Evolutionary conservation across 768 basidiomycete species (phyloP).

Genomic region (Hericium rajendrae): DNA sequence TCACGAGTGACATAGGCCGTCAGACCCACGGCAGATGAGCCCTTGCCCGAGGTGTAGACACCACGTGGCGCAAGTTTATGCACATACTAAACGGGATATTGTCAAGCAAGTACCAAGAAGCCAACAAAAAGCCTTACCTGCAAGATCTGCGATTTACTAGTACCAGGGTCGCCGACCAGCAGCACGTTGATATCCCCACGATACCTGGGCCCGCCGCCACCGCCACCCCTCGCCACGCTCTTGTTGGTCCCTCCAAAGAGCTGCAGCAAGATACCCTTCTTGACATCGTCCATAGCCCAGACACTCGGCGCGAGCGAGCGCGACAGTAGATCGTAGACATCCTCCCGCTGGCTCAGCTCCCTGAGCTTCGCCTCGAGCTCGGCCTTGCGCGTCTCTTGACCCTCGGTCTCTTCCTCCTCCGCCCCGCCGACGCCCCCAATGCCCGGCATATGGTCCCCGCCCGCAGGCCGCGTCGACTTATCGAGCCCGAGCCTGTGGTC

Average conservation of each 20-base stretch:
- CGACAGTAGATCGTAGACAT: conserved; percentile 81
- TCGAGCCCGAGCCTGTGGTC: conserved; percentile 64
- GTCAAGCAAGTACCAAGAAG: neutral
- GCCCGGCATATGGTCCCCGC: conserved; percentile 59
- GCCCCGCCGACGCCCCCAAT: conserved; percentile 61
- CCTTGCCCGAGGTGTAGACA: conserved; percentile 96
- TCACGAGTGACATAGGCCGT: conserved; percentile 98
- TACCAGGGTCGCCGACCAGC: conserved; percentile 96
- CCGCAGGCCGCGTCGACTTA: conserved; percentile 61
- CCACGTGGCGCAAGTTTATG: conserved; percentile 98
- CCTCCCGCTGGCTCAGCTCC: conserved; percentile 61
- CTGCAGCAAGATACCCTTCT: conserved; percentile 94
- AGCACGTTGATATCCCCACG: conserved; percentile 97
- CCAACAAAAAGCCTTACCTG: conserved; percentile 40
- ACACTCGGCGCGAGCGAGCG: conserved; percentile 88
- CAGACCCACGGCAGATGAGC: conserved; percentile 96
- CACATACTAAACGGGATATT: conserved; percentile 60
- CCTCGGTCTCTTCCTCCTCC: conserved; percentile 38
- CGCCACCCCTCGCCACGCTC: conserved; percentile 84
- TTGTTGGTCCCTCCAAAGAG: conserved; percentile 98
- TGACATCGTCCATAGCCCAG: conserved; percentile 98
- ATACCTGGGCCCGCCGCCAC: conserved; percentile 92
- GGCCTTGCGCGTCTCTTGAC: conserved; percentile 36
- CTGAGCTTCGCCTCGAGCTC: conserved; percentile 75
- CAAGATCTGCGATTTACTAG: conserved; percentile 91